Conservation (phyloP, 1,284 basidiomycete species). For the Malassezia restricta region DNA sequence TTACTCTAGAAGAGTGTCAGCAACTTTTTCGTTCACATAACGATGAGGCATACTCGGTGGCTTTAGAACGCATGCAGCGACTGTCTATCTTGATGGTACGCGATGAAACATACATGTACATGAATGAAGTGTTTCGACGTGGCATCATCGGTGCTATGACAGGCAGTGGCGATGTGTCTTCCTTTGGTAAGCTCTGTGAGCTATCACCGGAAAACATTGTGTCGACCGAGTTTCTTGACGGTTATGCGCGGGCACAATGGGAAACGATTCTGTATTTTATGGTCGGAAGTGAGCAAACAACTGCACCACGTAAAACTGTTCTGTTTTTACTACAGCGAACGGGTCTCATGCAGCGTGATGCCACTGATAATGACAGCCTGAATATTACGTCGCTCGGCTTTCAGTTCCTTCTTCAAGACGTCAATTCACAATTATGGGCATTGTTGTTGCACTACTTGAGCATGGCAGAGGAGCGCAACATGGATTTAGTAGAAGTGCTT, state of each 20-base stretch:
- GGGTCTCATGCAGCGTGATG: slow-evolving; percentile 59
- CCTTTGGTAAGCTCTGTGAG: slow-evolving; percentile 75
- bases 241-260: slow-evolving; percentile 82
- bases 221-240: slow-evolving; percentile 60
- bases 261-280: slow-evolving; percentile 97
- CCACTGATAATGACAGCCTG: slow-evolving; percentile 9
- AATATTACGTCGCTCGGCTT: slow-evolving; percentile 90
- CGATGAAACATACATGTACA: slow-evolving; percentile 50
- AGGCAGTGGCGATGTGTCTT: slow-evolving; percentile 72
- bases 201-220: slow-evolving; percentile 47
- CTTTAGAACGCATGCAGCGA: slow-evolving; percentile 5
- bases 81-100: slow-evolving; percentile 28
- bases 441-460: slow-evolving; percentile 68
- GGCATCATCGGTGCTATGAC: slow-evolving; percentile 64
- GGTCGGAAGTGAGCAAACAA: slow-evolving; percentile 72
- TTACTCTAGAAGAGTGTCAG: slow-evolving; percentile 61
- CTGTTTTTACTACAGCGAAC: slow-evolving; percentile 69
- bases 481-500: slow-evolving; percentile 86
- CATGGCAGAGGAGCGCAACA: slow-evolving; percentile 35
- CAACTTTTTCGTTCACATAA: slow-evolving; percentile 63
- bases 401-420: slow-evolving; percentile 87
- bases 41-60: slow-evolving; percentile 51
- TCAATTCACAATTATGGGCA: slow-evolving; percentile 97
- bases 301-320: slow-evolving; percentile 67
- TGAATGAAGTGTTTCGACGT: slow-evolving; percentile 34